phyloP scores from a whole-genome alignment of 1,139 yeast genomes.

The Pichia sp. region DNA sequence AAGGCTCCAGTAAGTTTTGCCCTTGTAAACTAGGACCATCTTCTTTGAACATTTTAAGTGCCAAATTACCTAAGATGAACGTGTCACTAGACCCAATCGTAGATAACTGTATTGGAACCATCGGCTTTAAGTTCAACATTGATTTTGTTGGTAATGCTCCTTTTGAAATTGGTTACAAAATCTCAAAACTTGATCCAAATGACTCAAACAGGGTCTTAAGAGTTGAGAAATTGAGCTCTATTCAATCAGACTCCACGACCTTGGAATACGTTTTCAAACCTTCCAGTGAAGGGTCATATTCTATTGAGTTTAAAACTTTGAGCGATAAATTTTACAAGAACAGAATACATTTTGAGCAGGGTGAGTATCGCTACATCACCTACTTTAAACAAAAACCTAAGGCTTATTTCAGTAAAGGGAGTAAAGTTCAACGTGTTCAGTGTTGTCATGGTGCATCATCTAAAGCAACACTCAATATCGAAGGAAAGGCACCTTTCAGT shows the following conservation, averaged over 20 bases:
- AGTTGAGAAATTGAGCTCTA: slow-evolving; percentile 34
- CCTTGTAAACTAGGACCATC: slow-evolving; percentile 41
- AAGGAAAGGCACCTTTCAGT: slow-evolving; percentile 76
- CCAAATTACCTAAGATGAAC: slow-evolving; percentile 46
- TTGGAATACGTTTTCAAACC: slow-evolving; percentile 68
- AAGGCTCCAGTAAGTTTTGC: slow-evolving; percentile 59
- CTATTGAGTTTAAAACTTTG: slow-evolving; percentile 59
- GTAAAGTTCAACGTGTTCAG: slow-evolving; percentile 21
- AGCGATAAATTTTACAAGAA: slow-evolving; percentile 51
- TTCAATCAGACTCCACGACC: slow-evolving; percentile 26
- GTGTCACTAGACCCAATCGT: slow-evolving; percentile 57
- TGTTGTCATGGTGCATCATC: slow-evolving; percentile 43
- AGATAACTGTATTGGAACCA: slow-evolving; percentile 89
- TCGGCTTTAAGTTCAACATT: slow-evolving; percentile 69
- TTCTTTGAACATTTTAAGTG: slow-evolving; percentile 23
- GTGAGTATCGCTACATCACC: slow-evolving; percentile 45
- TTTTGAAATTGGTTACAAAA: slow-evolving; percentile 59
- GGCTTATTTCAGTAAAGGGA: slow-evolving; percentile 33
- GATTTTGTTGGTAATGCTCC: slow-evolving; percentile 78
- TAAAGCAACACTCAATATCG: slow-evolving; percentile 50
- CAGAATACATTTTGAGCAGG: slow-evolving; percentile 35
- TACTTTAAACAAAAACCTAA: slow-evolving; percentile 49
- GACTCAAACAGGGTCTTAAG: slow-evolving; percentile 31
- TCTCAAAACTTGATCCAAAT: slow-evolving; percentile 47
- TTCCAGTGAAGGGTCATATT: slow-evolving; percentile 72